A percentile compares a stretch with the other conserved stretches of the same genome.
Conservation (phyloP, 345 rosid species). For the Streptanthus diversifolius region DNA sequence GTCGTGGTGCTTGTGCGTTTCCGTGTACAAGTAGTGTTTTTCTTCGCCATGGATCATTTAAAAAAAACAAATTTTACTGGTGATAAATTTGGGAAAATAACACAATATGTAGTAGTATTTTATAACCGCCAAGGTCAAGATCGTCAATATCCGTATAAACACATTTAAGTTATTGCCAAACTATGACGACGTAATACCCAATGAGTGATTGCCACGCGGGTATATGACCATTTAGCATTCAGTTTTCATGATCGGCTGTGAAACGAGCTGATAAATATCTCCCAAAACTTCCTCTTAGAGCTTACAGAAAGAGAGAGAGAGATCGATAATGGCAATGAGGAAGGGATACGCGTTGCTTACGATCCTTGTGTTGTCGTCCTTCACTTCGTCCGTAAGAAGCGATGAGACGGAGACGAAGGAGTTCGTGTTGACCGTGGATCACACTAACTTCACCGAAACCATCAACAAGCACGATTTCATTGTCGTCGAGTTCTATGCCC, state of each 20-base stretch:
- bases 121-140: neutral
- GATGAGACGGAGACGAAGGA: slow-evolving; percentile 60
- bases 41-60: neutral
- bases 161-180: neutral
- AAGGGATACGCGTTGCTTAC: slow-evolving; percentile 37
- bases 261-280: slow-evolving; percentile 5
- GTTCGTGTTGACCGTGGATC: slow-evolving; percentile 77
- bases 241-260: neutral
- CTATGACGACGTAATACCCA: slow-evolving; percentile 34
- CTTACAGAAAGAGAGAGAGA: neutral
- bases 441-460: slow-evolving; percentile 81
- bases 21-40: too few species aligned
- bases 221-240: slow-evolving; percentile 17
- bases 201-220: slow-evolving; percentile 30
- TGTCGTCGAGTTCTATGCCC: slow-evolving; percentile 96
- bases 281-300: slow-evolving; percentile 1
- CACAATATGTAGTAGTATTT: neutral
- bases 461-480: slow-evolving; percentile 73
- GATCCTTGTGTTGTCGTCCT: slow-evolving; percentile 33
- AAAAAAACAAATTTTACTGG: too few species aligned
- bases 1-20: neutral
- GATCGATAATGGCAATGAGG: slow-evolving; percentile 41
- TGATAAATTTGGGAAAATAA: neutral
- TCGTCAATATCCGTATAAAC: neutral
- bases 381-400: slow-evolving; percentile 40